A percentile compares a stretch with the other conserved stretches of the same genome.
Evolutionary conservation across 2,329 filamentous ascomycete genomes (phyloP).

Genomic region (Diaporthe aspalathi): DNA sequence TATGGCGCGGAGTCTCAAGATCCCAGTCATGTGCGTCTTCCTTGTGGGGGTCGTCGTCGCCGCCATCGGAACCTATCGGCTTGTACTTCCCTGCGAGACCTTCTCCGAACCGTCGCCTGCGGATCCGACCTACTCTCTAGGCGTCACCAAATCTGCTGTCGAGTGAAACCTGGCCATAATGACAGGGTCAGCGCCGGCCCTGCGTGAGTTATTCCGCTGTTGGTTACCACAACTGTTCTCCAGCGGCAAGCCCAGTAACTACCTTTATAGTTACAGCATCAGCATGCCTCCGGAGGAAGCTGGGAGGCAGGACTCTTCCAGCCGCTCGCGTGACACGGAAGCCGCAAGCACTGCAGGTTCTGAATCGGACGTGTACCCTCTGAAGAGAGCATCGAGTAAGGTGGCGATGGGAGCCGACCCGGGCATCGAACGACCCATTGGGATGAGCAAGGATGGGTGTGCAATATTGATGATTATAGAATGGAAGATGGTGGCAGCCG

Average conservation of each 20-base stretch:
- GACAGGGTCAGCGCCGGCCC: constrained; percentile 43
- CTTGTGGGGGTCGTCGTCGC: constrained; percentile 44
- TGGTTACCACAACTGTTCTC: constrained; percentile 41
- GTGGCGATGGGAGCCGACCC: neutral
- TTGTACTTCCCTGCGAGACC: constrained; percentile 42
- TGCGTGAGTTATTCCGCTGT: constrained; percentile 42
- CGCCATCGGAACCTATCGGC: constrained; percentile 41
- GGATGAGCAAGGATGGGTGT: neutral
- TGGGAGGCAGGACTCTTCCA: neutral
- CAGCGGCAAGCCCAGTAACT: neutral
- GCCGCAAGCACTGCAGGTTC: neutral
- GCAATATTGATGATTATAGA: neutral
- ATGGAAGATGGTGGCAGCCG: neutral
- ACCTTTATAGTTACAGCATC: constrained; percentile 12
- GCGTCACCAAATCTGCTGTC: constrained; percentile 44
- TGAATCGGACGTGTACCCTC: neutral
- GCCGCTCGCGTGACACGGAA: neutral
- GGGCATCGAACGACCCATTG: neutral
- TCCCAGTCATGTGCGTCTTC: constrained; percentile 48
- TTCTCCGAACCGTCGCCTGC: constrained; percentile 40
- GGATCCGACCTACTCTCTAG: constrained; percentile 44
- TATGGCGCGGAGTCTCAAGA: constrained; percentile 47
- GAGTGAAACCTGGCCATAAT: constrained; percentile 45
- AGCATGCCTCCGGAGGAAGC: neutral
- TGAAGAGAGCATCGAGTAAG: neutral